phyloP scores from a whole-genome alignment of 225 moss, liverwort and hornwort genomes.

The Lunularia cruciata region DNA sequence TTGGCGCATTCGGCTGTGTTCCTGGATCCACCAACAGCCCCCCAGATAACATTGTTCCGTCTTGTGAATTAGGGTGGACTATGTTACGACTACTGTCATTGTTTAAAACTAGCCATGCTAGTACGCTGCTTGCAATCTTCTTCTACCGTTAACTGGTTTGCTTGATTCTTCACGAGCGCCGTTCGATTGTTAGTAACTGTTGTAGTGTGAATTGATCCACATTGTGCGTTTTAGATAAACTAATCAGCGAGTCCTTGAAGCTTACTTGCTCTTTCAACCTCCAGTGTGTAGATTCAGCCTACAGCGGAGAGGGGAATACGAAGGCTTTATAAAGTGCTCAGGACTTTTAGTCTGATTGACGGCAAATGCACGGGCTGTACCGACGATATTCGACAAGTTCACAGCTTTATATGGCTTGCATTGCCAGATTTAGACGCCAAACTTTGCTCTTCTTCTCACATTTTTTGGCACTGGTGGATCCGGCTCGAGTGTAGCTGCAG shows the following conservation, averaged over 20 bases:
- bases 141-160: background rate
- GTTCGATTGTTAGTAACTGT: background rate
- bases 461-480: slow-evolving; percentile 10
- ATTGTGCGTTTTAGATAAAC: background rate
- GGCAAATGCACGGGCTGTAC: slow-evolving; percentile 6
- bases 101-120: no score
- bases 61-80: no score
- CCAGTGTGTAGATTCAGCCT: slow-evolving; percentile 3
- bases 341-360: background rate
- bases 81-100: no score
- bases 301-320: background rate
- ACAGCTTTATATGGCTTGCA: slow-evolving; percentile 42
- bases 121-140: no score
- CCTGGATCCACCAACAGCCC: no score
- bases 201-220: background rate
- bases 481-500: slow-evolving; percentile 16
- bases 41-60: no score
- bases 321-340: background rate
- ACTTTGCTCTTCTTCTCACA: slow-evolving; percentile 9
- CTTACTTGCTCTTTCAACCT: background rate
- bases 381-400: background rate
- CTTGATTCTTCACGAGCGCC: background rate
- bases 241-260: background rate
- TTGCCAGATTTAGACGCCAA: slow-evolving; percentile 40
- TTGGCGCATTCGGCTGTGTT: no score